These are phyloP conservation scores for Helotiales sp. DNA, from an alignment of 2,329 filamentous ascomycete species.

Conservation along the genomic window DNA sequence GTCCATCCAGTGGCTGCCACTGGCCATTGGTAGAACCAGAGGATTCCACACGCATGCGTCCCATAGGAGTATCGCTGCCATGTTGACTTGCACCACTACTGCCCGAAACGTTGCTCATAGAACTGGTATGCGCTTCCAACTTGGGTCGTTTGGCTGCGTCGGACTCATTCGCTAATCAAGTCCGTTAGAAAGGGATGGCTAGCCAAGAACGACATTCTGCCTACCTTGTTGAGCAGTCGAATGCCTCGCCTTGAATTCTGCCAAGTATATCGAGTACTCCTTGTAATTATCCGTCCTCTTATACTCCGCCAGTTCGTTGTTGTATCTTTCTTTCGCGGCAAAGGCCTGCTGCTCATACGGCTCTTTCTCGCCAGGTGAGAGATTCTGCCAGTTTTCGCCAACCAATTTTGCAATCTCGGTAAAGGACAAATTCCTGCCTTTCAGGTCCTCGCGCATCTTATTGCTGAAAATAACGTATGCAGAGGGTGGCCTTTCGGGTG, in stretches of 20 bases:
- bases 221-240: slow-evolving; percentile 55
- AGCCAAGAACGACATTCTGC: background rate
- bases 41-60: slow-evolving; percentile 25
- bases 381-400: slow-evolving; percentile 77
- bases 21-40: slow-evolving; percentile 21
- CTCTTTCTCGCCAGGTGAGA: slow-evolving; percentile 67
- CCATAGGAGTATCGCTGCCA: slow-evolving; percentile 16
- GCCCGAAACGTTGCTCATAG: slow-evolving; percentile 26
- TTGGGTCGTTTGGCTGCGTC: slow-evolving; percentile 35
- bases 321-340: slow-evolving; percentile 74
- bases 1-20: slow-evolving; percentile 22
- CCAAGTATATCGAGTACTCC: slow-evolving; percentile 70
- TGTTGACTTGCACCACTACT: slow-evolving; percentile 28
- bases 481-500: slow-evolving; percentile 76
- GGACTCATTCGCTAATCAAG: slow-evolving; percentile 21
- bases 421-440: slow-evolving; percentile 74
- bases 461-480: slow-evolving; percentile 87
- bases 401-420: slow-evolving; percentile 83
- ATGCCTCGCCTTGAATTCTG: slow-evolving; percentile 77
- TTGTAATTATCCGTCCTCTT: slow-evolving; percentile 73
- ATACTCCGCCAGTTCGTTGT: slow-evolving; percentile 70
- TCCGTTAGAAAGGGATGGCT: background rate
- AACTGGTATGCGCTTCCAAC: slow-evolving; percentile 29
- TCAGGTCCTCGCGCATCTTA: slow-evolving; percentile 76
- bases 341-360: slow-evolving; percentile 72